Evolutionary conservation across 2,329 filamentous ascomycete genomes (phyloP), one percentile per base, ranked within the genome.

Genomic region (Ophiocordyceps sinensis): DNA sequence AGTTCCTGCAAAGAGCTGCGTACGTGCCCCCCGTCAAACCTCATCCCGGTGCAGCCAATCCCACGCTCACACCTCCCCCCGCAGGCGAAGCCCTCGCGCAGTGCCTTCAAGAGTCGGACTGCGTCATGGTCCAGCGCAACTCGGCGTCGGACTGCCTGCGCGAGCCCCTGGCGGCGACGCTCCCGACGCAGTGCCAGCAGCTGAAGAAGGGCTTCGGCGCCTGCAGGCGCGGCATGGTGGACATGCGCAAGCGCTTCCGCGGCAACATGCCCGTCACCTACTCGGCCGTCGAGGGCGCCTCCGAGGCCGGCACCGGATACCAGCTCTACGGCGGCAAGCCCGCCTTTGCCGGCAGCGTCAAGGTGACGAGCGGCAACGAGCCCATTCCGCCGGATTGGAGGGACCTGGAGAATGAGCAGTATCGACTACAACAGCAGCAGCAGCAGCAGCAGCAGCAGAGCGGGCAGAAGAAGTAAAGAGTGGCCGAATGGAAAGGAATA

Each of bases 181-280:
- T 98, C 13, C 89, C 91, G 17, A 80, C 75, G 21, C 80, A 82
- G 63, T 98, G 91, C 65, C 86, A 89, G 59, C 89, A 95, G 63
- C 74, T 98, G 45, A 86, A 89, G 60, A 88, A 86, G 60, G 86
- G 87, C 37, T 91, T 93, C 54, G 84, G 85, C 59, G 85, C 95
- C 59, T 98, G 91, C 74, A 93, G 94, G 57, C 83, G 89, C 49
- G 91, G 91, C 49, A 78, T 94, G 77, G 83, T 96, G 52, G 91
- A 98, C 61, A 98, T 98, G 91, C 85, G 91, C 60, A 96, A 96
- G 68, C 82, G 91, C 29, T 96, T 98, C 65, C 77, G 91, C 42
- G 91, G 91, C 44, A 96, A 96, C 67, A 77, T 86, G 60, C 87
- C 91, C 41, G 79, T 94, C 49, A 71, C 77, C 21, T 75, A 82